A percentile compares a stretch with the other conserved stretches of the same genome.
Evolutionary conservation across 2,329 filamentous ascomycete genomes (phyloP).

Genomic region (Fusarium proliferatum): DNA sequence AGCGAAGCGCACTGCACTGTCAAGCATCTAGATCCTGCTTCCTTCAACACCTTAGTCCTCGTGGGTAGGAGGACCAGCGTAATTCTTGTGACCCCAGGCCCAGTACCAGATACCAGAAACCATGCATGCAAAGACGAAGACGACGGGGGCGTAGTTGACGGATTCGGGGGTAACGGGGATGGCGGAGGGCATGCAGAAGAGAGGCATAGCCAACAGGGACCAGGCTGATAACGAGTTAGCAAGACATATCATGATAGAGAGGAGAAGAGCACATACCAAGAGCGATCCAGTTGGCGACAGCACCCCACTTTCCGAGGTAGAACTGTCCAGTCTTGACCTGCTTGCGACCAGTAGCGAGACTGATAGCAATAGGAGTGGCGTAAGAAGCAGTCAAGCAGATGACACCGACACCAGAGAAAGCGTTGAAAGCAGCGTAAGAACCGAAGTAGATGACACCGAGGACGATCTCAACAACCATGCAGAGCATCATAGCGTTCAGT

Average conservation of each 20-base stretch:
- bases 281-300: neutral
- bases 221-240: neutral
- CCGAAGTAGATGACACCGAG: constrained; percentile 22
- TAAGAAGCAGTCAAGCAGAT: constrained; percentile 13
- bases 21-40: constrained; percentile 17
- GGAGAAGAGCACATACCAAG: neutral
- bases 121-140: constrained; percentile 8
- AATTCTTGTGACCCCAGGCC: constrained; percentile 24
- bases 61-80: constrained; percentile 46
- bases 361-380: constrained; percentile 14
- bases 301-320: constrained; percentile 6
- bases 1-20: constrained; percentile 26
- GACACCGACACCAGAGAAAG: constrained; percentile 10
- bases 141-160: constrained; percentile 21
- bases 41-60: constrained; percentile 44
- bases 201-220: constrained; percentile 16
- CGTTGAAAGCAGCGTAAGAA: constrained; percentile 11
- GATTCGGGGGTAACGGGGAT: neutral
- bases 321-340: constrained; percentile 7
- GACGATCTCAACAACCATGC: constrained; percentile 1
- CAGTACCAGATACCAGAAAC: constrained; percentile 23
- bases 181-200: constrained; percentile 22
- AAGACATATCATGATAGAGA: neutral
- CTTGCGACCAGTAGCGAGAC: neutral
- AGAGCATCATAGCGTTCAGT: constrained; percentile 15